Conservation (phyloP, 139 green algal species). For the Gonium pectorale region DNA sequence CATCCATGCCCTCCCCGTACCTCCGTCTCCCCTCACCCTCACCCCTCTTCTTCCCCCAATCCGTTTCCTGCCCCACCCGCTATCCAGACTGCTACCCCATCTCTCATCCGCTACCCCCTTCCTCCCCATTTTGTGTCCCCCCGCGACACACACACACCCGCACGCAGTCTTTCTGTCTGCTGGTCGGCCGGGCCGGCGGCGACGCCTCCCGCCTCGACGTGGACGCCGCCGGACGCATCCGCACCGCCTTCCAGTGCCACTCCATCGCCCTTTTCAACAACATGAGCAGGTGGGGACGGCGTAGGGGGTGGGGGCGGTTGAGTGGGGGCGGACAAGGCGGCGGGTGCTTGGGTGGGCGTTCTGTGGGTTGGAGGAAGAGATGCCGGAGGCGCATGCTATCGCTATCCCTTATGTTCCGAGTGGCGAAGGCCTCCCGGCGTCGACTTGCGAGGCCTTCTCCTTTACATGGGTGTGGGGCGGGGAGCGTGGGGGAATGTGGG, state of each 20-base stretch:
- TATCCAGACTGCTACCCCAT: neutral
- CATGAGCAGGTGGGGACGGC: conserved; percentile 12
- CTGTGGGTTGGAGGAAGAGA: too few relatives aligned
- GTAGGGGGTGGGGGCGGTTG: neutral
- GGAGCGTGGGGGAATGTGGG: neutral
- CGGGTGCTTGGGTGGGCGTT: too few relatives aligned
- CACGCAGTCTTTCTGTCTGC: neutral
- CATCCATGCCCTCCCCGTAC: neutral
- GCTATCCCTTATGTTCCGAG: too few relatives aligned
- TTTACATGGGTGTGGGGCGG: neutral
- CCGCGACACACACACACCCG: too few relatives aligned
- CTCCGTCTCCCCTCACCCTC: too few relatives aligned
- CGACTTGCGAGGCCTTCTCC: too few relatives aligned
- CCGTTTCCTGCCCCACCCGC: neutral
- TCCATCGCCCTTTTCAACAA: conserved; percentile 12
- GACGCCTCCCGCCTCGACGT: conserved; percentile 13
- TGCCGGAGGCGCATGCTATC: too few relatives aligned
- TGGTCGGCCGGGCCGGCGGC: conserved; percentile 13
- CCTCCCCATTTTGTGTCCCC: neutral
- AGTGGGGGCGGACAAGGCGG: too few relatives aligned
- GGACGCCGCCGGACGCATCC: neutral
- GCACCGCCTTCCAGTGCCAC: conserved; percentile 1
- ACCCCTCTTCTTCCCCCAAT: neutral
- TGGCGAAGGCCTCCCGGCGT: too few relatives aligned
- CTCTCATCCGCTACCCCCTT: neutral